Evolutionary conservation across 192 early-diverging fungal species (phyloP), one percentile per base, ranked within the genome.

Genomic region (Linnemannia exigua): DNA sequence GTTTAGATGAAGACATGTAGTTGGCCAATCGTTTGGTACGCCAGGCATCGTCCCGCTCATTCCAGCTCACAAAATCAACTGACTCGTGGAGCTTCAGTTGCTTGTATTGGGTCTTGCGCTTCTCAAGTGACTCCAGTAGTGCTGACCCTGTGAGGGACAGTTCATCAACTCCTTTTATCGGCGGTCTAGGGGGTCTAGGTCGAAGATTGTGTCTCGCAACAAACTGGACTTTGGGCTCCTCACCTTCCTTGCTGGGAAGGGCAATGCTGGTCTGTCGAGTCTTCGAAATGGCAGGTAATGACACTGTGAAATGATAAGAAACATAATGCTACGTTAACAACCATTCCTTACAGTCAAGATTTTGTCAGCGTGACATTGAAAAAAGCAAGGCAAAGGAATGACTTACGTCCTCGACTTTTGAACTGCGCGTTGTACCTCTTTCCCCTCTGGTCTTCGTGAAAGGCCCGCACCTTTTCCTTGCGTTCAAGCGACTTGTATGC

Each of bases 321-420:
- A 17, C 31, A 72, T 0, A 25, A 25, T 14, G 41, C 28, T 16
- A 47, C 7, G 48, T 52, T 15, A 31, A 6, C 35, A 51, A 31
- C 25, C 2, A 19, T 50, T 72, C 37, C 17, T 41, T 72, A 50
- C 17, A 22, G 0, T 3, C 20, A 44, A 72, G n/a, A 22, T 20
- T 12, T 41, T 44, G n/a, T 11, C n/a, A 44, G 22, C 22, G 19
- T 47, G n/a, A n/a, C n/a, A n/a, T n/a, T n/a, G 22, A 52, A 74
- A 54, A 35, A 38, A 28, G 33, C 3, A 19, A 38, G 3, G 20
- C 14, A 12, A 74, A 33, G 16, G 25, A 17, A 6, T 16, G 28
- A 37, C 77, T 66, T 80, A 86, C 84, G 67, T 50, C 84, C 84
- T 20, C 84, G 74, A 70, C 84, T 86, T 72, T 86, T 86, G 25